Conservation (phyloP, 495 filamentous ascomycete species). For the Hypoxylon fuscum region DNA sequence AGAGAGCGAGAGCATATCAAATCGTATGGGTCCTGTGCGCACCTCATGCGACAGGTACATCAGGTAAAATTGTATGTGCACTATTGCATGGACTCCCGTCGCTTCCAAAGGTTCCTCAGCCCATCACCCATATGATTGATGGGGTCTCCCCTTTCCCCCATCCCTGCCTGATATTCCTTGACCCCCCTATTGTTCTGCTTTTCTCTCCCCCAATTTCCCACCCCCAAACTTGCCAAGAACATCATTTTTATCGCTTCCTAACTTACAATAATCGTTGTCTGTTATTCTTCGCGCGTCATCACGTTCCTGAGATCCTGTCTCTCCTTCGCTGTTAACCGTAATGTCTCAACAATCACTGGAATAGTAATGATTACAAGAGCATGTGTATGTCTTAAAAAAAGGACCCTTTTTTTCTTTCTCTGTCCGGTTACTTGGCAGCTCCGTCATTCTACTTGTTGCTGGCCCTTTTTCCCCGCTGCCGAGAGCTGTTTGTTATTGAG, state of each 20-base stretch:
- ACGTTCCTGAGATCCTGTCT: slow-evolving; percentile 31
- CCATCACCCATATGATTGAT: slow-evolving; percentile 21
- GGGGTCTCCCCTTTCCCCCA: slow-evolving; percentile 5
- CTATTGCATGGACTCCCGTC: background rate
- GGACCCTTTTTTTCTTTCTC: slow-evolving; percentile 14
- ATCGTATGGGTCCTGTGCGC: slow-evolving; percentile 11
- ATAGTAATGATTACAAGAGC: slow-evolving; percentile 48
- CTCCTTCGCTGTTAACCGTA: slow-evolving; percentile 32
- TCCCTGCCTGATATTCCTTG: slow-evolving; percentile 27
- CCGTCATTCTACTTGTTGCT: slow-evolving; percentile 22
- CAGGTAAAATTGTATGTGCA: too few relatives aligned
- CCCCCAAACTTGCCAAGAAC: slow-evolving; percentile 50
- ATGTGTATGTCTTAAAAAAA: slow-evolving; percentile 51
- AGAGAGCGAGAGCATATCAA: slow-evolving; percentile 1
- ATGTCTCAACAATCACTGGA: slow-evolving; percentile 41
- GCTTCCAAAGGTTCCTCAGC: background rate
- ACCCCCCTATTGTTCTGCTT: slow-evolving; percentile 36
- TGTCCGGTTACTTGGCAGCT: slow-evolving; percentile 1
- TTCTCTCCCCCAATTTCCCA: slow-evolving; percentile 36
- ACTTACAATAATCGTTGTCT: slow-evolving; percentile 9
- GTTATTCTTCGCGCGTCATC: slow-evolving; percentile 23
- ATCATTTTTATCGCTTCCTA: slow-evolving; percentile 43
- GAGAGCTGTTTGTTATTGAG: slow-evolving; percentile 35
- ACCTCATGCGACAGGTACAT: background rate
- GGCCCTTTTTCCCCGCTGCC: slow-evolving; percentile 40